Conservation (phyloP, 1,139 yeast species). For the Geotrichum reessii region DNA sequence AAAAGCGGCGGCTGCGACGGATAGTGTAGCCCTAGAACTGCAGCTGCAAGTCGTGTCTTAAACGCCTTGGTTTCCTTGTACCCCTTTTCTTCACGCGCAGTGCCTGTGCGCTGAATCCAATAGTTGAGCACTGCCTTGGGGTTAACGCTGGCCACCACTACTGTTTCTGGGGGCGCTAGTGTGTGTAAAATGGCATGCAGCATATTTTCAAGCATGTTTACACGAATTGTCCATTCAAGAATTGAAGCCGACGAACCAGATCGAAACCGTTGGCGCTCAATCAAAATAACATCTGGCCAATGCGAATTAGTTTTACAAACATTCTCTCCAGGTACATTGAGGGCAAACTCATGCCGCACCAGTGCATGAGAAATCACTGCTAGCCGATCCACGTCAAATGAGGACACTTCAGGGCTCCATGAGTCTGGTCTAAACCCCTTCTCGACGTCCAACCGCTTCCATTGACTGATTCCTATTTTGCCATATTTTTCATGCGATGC, state of each 20-base stretch:
- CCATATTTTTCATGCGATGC: conserved; percentile 19
- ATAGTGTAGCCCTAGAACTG: background rate
- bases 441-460: conserved; percentile 43
- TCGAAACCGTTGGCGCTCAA: conserved; percentile 54
- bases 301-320: background rate
- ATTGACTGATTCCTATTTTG: conserved; percentile 37
- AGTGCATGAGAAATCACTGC: conserved; percentile 25
- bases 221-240: conserved; percentile 47
- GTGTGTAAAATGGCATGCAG: conserved; percentile 34
- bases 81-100: background rate
- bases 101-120: conserved; percentile 5
- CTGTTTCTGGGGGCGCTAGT: background rate
- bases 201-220: conserved; percentile 51
- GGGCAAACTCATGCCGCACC: conserved; percentile 24
- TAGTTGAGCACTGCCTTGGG: conserved; percentile 12
- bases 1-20: background rate
- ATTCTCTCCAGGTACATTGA: background rate
- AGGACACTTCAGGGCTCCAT: conserved; percentile 5
- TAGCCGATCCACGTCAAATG: conserved; percentile 26
- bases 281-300: conserved; percentile 41
- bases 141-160: conserved; percentile 7
- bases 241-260: conserved; percentile 44
- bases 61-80: conserved; percentile 11
- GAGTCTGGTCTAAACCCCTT: conserved; percentile 27
- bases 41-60: conserved; percentile 5